A percentile compares a stretch with the other conserved stretches of the same genome.
phyloP scores from a whole-genome alignment of 2,329 filamentous ascomycete species.

The Nothophoma quercina region DNA sequence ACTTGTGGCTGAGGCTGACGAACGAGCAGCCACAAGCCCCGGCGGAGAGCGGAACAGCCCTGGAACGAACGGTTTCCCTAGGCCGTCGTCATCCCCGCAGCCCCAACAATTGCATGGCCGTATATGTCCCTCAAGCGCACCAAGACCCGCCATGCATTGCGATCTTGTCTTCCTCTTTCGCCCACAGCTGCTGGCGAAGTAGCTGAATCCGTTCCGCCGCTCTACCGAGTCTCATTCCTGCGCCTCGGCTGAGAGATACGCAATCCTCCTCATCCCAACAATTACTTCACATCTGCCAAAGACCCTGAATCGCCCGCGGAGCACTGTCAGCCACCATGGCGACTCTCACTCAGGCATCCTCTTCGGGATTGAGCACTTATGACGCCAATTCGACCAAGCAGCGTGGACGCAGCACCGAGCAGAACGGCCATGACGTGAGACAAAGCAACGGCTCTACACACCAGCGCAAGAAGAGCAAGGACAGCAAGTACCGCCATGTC shows the following conservation, averaged over 20 bases:
- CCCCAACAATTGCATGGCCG: constrained; percentile 12
- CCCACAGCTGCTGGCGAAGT: constrained; percentile 14
- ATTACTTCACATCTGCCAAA: constrained; percentile 1
- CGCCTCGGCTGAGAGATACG: constrained; percentile 11
- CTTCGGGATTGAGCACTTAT: constrained; percentile 32
- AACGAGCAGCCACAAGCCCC: neutral
- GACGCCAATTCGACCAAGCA: constrained; percentile 33
- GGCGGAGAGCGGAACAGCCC: constrained; percentile 2
- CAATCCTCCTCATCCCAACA: constrained; percentile 6
- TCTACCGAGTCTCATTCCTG: constrained; percentile 9
- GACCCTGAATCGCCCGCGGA: neutral
- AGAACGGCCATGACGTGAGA: constrained; percentile 13
- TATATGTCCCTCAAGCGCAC: neutral
- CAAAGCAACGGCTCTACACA: constrained; percentile 17
- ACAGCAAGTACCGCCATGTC: constrained; percentile 85
- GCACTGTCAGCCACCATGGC: constrained; percentile 35
- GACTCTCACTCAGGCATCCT: constrained; percentile 32
- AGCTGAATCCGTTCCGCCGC: neutral
- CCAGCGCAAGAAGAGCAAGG: constrained; percentile 24
- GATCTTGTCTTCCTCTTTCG: neutral
- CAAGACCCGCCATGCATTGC: constrained; percentile 20
- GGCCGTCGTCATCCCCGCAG: constrained; percentile 11
- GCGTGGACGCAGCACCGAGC: constrained; percentile 32
- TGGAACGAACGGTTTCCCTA: neutral
- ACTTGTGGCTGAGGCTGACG: neutral